These are phyloP conservation scores for Lactarius akahatsu DNA, from an alignment of 768 basidiomycete genomes.

Conservation along the genomic window DNA sequence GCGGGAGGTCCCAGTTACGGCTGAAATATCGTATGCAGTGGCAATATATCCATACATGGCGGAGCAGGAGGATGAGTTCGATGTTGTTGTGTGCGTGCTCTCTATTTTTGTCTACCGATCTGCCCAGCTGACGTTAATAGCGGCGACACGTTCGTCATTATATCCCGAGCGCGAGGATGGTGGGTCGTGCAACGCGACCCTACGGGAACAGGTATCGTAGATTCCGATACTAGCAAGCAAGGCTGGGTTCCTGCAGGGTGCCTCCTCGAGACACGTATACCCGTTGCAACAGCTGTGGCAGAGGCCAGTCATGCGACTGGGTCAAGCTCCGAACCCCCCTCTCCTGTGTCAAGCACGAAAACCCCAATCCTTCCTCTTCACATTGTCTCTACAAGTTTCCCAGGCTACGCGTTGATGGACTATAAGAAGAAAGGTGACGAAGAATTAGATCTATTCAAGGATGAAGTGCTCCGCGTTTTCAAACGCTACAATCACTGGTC, in stretches of 20 bases:
- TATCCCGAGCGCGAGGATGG: slow-evolving; percentile 96
- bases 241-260: slow-evolving; percentile 99
- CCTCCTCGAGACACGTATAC: slow-evolving; percentile 87
- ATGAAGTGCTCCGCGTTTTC: slow-evolving; percentile 87
- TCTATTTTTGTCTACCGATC: slow-evolving; percentile 25
- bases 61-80: slow-evolving; percentile 97
- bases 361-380: slow-evolving; percentile 86
- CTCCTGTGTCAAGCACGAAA: slow-evolving; percentile 39
- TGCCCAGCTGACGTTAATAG: slow-evolving; percentile 39
- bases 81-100: slow-evolving; percentile 84
- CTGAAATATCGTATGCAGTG: slow-evolving; percentile 86
- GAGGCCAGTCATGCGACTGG: slow-evolving; percentile 71
- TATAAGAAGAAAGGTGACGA: slow-evolving; percentile 93
- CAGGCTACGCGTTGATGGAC: slow-evolving; percentile 94
- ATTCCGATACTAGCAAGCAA: slow-evolving; percentile 74
- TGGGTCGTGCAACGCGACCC: slow-evolving; percentile 98
- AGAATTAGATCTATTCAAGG: slow-evolving; percentile 85
- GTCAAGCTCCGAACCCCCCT: slow-evolving; percentile 36
- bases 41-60: slow-evolving; percentile 99
- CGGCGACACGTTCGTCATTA: slow-evolving; percentile 90
- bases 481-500: slow-evolving; percentile 99
- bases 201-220: slow-evolving; percentile 75
- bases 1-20: slow-evolving; percentile 37
- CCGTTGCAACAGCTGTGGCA: slow-evolving; percentile 83
- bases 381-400: slow-evolving; percentile 97